A percentile compares a stretch with the other conserved stretches of the same genome.
These are phyloP conservation scores for Calonectria montana DNA, from an alignment of 2,329 filamentous ascomycete genomes.

Conservation along the genomic window DNA sequence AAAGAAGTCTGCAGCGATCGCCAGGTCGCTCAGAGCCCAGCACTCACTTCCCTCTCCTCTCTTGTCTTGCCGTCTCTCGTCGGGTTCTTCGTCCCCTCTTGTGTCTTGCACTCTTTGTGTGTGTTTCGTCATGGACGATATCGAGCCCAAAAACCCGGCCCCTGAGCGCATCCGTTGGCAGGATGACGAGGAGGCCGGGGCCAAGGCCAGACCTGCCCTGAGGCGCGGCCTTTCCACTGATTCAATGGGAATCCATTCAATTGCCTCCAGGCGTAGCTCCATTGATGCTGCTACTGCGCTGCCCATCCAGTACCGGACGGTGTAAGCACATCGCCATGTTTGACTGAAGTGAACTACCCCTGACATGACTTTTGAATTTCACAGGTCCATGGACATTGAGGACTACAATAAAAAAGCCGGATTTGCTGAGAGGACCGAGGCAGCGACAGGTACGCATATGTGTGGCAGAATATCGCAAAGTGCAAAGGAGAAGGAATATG, in stretches of 20 bases:
- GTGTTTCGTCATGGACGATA: slow-evolving; percentile 27
- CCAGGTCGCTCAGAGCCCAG: slow-evolving; percentile 14
- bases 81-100: background rate
- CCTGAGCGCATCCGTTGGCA: slow-evolving; percentile 34
- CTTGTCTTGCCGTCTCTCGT: background rate
- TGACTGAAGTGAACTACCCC: background rate
- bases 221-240: slow-evolving; percentile 29
- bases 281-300: slow-evolving; percentile 27
- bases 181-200: slow-evolving; percentile 32
- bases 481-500: background rate
- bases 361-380: slow-evolving; percentile 11
- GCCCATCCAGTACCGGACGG: slow-evolving; percentile 35
- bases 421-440: slow-evolving; percentile 22
- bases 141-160: slow-evolving; percentile 24
- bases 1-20: slow-evolving; percentile 19
- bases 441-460: slow-evolving; percentile 21
- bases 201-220: slow-evolving; percentile 24
- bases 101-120: background rate
- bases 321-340: slow-evolving; percentile 21
- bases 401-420: slow-evolving; percentile 29
- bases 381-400: slow-evolving; percentile 35
- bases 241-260: slow-evolving; percentile 27
- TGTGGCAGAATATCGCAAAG: background rate
- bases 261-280: slow-evolving; percentile 26
- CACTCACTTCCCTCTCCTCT: slow-evolving; percentile 21